These are phyloP conservation scores for Chloranthus sessilifolius DNA, from an alignment of 164 flowering plant species.

Conservation along the genomic window DNA sequence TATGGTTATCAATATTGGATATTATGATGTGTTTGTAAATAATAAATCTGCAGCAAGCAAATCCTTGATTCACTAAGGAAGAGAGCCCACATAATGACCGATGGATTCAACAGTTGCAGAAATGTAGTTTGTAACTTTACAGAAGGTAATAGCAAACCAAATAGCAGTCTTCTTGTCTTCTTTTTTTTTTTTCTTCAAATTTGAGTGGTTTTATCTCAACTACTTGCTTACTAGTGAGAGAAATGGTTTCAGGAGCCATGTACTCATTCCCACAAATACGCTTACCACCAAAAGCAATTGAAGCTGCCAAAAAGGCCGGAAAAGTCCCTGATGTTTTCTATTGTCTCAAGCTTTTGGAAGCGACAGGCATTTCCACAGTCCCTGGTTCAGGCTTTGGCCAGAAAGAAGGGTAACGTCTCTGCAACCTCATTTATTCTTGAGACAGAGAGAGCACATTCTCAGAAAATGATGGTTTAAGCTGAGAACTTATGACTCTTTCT, in stretches of 20 bases:
- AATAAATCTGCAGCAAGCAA: conserved; percentile 60
- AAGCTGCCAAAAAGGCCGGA: conserved; percentile 79
- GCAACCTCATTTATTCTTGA: background rate
- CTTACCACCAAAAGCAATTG: conserved; percentile 86
- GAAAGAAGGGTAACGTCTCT: conserved; percentile 75
- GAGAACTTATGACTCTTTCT: too few relatives aligned
- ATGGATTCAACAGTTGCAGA: conserved; percentile 98
- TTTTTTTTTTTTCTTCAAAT: conserved; percentile 1
- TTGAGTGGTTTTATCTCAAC: background rate
- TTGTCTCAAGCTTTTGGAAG: conserved; percentile 93
- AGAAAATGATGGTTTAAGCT: too few relatives aligned
- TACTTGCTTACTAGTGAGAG: conserved; percentile 7
- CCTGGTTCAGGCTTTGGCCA: conserved; percentile 99
- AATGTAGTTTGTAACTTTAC: conserved; percentile 96
- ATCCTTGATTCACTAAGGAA: conserved; percentile 82
- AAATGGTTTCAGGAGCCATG: conserved; percentile 78
- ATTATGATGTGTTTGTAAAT: too few relatives aligned
- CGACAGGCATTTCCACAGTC: conserved; percentile 97
- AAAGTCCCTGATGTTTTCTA: conserved; percentile 96
- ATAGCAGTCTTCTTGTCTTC: background rate
- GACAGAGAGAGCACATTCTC: too few relatives aligned
- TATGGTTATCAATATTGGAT: too few relatives aligned
- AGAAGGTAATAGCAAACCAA: conserved; percentile 50
- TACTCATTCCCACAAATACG: conserved; percentile 97
- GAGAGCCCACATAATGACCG: conserved; percentile 92